phyloP scores from a whole-genome alignment of 768 basidiomycete species.

The Amanita inopinata region DNA sequence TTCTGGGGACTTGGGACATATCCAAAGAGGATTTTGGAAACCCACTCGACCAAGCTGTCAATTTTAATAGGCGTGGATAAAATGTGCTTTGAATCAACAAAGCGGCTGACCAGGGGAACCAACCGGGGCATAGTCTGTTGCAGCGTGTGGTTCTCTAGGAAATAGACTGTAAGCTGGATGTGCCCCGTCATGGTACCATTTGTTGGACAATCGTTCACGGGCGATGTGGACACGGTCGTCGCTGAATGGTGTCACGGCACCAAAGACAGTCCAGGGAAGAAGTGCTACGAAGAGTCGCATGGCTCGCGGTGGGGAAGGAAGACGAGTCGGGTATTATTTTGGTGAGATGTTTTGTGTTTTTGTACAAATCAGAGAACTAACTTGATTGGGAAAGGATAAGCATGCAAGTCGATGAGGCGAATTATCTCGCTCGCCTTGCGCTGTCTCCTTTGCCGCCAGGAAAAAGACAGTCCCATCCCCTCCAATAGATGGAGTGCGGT shows the following conservation, averaged over 20 bases:
- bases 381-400: too few relatives aligned
- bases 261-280: conserved; percentile 11
- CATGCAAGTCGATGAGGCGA: too few relatives aligned
- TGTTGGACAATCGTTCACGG: conserved; percentile 22
- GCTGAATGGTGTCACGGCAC: conserved; percentile 14
- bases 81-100: background rate
- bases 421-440: too few relatives aligned
- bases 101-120: conserved; percentile 45
- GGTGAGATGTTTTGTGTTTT: too few relatives aligned
- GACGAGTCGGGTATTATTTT: too few relatives aligned
- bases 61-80: background rate
- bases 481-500: too few relatives aligned
- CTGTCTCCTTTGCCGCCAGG: too few relatives aligned
- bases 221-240: conserved; percentile 20
- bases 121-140: conserved; percentile 38
- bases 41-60: conserved; percentile 47
- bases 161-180: conserved; percentile 60
- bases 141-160: conserved; percentile 43
- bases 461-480: too few relatives aligned
- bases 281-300: too few relatives aligned
- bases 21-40: conserved; percentile 50
- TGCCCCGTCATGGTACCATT: conserved; percentile 54
- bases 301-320: too few relatives aligned
- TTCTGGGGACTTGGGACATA: conserved; percentile 40
- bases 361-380: too few relatives aligned